Evolutionary conservation across 805 yeast species (phyloP), one percentile per base, ranked within the genome.

Genomic region (Saturnispora saitoi): DNA sequence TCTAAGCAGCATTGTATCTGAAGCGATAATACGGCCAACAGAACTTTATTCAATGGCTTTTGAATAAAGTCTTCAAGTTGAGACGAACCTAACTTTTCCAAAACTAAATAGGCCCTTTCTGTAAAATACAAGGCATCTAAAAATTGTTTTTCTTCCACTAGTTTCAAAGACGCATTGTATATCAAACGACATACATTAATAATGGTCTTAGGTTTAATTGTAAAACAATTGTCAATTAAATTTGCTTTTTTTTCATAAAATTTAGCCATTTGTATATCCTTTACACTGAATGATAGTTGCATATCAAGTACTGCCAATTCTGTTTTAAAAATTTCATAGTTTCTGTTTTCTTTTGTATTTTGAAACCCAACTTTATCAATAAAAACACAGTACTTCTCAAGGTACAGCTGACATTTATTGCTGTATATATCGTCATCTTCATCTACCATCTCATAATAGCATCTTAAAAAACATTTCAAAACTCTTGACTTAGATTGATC

Each of bases 221-320:
- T 10, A 2, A 9, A 26, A 4, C 43, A 26, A 28, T 58, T 54
- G 2, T 55, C 52, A 4, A 30, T 8, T 1, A 62, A 30, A 22
- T 57, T 57, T 1, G 68, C 61, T 45, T 67, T 64, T 9, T 57
- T 56, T 29, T 65, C 64, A 50, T 65, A 68, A 26, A 67, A 56
- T 38, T 58, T 63, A 1, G 73, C 72, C 53, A 63, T 59, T 38
- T 64, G 60, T 5, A 59, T 51, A 49, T 72, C 71, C 3, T 58
- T 61, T n/a, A 58, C 60, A 7, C 52, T 42, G 4, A 69, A 40
- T 0, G 66, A 51, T 3, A 57, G 38, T 48, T 66, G 70, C 56
- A 67, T 65, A 47, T 65, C 64, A 20, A 61, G 46, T 3, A 68
- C 34, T 38, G 56, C 61, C 30, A 63, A 57, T 37, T 70, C 70